A percentile compares a stretch with the other conserved stretches of the same genome.
Evolutionary conservation across 768 basidiomycete species (phyloP).

Genomic region (Mycena haematopus): DNA sequence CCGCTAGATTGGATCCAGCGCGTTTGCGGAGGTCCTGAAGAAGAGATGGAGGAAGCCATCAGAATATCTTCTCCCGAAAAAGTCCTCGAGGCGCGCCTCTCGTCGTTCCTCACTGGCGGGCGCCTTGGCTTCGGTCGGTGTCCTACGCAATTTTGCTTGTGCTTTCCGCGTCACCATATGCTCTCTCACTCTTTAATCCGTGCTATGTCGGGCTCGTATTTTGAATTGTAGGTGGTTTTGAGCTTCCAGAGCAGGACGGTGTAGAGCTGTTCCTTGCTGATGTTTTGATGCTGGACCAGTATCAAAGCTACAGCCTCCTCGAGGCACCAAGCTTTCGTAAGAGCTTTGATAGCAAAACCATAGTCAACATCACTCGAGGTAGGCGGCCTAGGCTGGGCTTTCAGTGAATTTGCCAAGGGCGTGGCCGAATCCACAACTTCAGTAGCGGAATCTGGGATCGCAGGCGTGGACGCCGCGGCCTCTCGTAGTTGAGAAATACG

Average conservation of each 20-base stretch:
- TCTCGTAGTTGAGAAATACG: slow-evolving; percentile 1
- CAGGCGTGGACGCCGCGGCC: neutral
- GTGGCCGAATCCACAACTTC: neutral
- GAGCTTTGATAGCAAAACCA: slow-evolving; percentile 1
- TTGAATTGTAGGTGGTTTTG: slow-evolving; percentile 9
- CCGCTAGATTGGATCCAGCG: slow-evolving; percentile 28
- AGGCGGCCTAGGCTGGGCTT: neutral
- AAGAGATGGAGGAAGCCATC: slow-evolving; percentile 16
- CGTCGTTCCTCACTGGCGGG: neutral
- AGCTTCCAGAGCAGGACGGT: slow-evolving; percentile 15
- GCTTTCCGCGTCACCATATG: neutral
- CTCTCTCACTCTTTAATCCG: slow-evolving; percentile 1
- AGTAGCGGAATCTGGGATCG: neutral
- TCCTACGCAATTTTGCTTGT: neutral
- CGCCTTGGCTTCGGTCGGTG: neutral
- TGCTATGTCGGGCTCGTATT: slow-evolving; percentile 1
- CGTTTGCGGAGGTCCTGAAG: slow-evolving; percentile 14
- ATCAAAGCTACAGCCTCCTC: slow-evolving; percentile 22
- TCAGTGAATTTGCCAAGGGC: neutral
- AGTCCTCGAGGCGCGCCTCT: neutral
- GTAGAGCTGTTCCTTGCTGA: slow-evolving; percentile 1
- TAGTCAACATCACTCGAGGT: neutral
- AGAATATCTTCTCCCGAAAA: slow-evolving; percentile 24
- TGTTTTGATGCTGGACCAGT: neutral
- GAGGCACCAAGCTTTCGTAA: slow-evolving; percentile 27